Evolutionary conservation across 148 eudicot species (phyloP).

Genomic region (Spergularia marina): DNA sequence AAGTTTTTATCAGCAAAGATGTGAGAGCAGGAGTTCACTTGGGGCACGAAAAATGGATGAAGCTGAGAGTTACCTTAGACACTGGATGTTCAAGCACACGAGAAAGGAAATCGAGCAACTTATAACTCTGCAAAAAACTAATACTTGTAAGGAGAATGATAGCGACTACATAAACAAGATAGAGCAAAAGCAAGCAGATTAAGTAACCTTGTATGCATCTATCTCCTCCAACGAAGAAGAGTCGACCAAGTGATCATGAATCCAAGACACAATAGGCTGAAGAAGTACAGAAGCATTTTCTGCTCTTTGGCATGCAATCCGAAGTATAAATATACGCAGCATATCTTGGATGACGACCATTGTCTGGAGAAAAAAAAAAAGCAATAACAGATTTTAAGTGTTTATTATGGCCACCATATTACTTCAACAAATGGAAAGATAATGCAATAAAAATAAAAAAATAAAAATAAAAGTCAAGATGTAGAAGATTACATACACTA

Average conservation of each 20-base stretch:
- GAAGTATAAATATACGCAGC: slow-evolving; percentile 82
- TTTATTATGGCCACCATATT: not conserved
- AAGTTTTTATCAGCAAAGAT: slow-evolving; percentile 16
- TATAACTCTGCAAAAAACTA: slow-evolving; percentile 49
- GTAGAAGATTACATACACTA: slow-evolving; percentile 58
- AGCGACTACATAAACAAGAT: slow-evolving; percentile 5
- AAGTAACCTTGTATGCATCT: slow-evolving; percentile 77
- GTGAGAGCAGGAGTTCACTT: not conserved
- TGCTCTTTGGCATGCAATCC: slow-evolving; percentile 60
- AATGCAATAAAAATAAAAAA: not conserved
- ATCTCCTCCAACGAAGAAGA: slow-evolving; percentile 48
- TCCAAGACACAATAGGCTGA: slow-evolving; percentile 66
- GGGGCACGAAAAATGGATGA: not conserved
- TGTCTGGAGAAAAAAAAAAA: slow-evolving; percentile 38
- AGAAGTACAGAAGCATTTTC: slow-evolving; percentile 62
- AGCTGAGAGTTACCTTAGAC: slow-evolving; percentile 58
- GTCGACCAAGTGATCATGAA: slow-evolving; percentile 46
- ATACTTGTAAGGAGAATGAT: not conserved
- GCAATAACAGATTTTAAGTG: not conserved
- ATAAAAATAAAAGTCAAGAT: slow-evolving; percentile 5
- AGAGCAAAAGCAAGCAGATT: slow-evolving; percentile 3
- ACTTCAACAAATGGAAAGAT: not conserved
- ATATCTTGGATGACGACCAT: slow-evolving; percentile 84
- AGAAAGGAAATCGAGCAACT: slow-evolving; percentile 67
- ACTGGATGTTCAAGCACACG: slow-evolving; percentile 76